phyloP scores from a whole-genome alignment of 257 asterid species.

The Voacanga thouarsii region DNA sequence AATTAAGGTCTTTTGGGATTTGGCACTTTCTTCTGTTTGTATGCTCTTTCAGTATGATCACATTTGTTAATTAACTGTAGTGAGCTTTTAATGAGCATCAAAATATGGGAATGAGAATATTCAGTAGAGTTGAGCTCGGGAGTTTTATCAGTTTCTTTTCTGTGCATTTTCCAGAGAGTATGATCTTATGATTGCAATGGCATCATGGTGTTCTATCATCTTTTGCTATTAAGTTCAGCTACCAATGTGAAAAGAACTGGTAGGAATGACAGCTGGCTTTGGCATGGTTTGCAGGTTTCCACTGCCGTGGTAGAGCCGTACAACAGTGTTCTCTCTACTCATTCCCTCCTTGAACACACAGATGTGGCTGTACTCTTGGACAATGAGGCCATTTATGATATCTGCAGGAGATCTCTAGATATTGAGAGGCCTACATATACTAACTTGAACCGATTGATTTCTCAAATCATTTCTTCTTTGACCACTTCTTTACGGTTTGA shows the following conservation, averaged over 20 bases:
- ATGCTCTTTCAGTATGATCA: not conserved
- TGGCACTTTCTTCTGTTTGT: not conserved
- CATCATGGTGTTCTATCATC: not conserved
- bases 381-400: conserved; percentile 90
- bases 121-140: not conserved
- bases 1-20: not conserved
- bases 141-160: not conserved
- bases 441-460: conserved; percentile 76
- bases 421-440: conserved; percentile 92
- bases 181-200: no score
- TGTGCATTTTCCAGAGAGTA: not conserved
- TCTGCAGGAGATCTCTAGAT: conserved; percentile 79
- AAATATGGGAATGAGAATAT: not conserved
- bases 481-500: conserved; percentile 90
- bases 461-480: conserved; percentile 79
- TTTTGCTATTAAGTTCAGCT: not conserved
- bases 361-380: conserved; percentile 83
- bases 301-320: conserved; percentile 98
- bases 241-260: not conserved
- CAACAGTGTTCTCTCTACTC: conserved; percentile 90
- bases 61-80: not conserved
- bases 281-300: conserved; percentile 57
- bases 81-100: not conserved
- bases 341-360: conserved; percentile 86
- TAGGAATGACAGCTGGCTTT: conserved; percentile 6